Base-by-base conservation (phyloP, 768 basidiomycete genomes). In the Arthromyces matolae region DNA sequence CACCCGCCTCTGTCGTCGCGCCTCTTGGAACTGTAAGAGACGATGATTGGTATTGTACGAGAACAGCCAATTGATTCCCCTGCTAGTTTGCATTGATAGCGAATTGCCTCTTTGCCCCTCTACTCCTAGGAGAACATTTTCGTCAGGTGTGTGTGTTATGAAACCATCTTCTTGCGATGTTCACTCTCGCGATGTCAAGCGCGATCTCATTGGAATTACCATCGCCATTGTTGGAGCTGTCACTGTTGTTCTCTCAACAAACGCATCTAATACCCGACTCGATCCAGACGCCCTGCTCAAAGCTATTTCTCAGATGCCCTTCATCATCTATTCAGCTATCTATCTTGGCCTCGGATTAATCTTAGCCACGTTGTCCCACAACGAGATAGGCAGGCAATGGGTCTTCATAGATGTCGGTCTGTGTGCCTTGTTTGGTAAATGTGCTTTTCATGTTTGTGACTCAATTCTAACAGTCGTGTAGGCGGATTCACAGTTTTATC, bases 401-500 rank as follows among this genome's bases (percentile, higher is more conserved):
- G 87, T 96, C 5, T 81, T 86, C 51, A 76, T 98, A 42, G 94
- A 99, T 66, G 77, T 98, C 13, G 89, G 89, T 0, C 62, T 94
- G 19, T 94, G 91, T 66, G 92, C 91, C 10, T 65, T 93, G 1
- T 91, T 90, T 63, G 89, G 89, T 86, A 47, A n/a, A n/a, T n/a
- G n/a, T n/a, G n/a, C n/a, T n/a, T n/a, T n/a, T n/a, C n/a, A n/a
- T n/a, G n/a, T n/a, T n/a, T n/a, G n/a, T n/a, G n/a, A n/a, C n/a
- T n/a, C n/a, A n/a, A n/a, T 13, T 3, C 34, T 43, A 8, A 49
- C 5, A 6, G 10, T 24, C 20, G 1, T 36, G 43, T 20, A 89
- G 89, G 90, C n/a, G 92, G 89, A 3, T 97, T 93, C 64, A 95
- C 94, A 3, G 95, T 98, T 0, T 72, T 99, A 2, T 81, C 89